Conservation (phyloP, 1,284 basidiomycete species). For the Sanguinoderma infundibulare region DNA sequence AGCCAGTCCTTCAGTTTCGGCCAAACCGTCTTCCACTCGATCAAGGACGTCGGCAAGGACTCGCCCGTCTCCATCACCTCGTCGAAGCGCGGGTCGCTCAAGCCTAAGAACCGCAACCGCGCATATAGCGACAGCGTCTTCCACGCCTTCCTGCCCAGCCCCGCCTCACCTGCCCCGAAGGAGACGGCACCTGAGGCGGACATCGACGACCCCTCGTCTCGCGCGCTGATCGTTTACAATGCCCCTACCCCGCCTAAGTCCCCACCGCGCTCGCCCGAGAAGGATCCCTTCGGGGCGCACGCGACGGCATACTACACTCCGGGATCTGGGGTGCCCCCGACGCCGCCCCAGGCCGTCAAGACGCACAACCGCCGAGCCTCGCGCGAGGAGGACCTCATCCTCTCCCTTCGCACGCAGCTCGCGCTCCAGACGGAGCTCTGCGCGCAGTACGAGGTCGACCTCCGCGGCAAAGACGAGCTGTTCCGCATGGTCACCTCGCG, state of each 20-base stretch:
- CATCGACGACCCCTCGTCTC: slow-evolving; percentile 58
- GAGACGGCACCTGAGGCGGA: slow-evolving; percentile 53
- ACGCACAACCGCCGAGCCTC: slow-evolving; percentile 63
- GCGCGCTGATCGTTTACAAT: slow-evolving; percentile 51
- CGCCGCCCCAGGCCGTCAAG: slow-evolving; percentile 52
- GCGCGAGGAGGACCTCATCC: slow-evolving; percentile 70
- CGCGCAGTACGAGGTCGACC: slow-evolving; percentile 73
- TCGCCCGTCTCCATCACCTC: slow-evolving; percentile 24
- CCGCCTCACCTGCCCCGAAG: slow-evolving; percentile 17
- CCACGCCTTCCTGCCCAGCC: slow-evolving; percentile 47
- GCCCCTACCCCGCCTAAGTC: slow-evolving; percentile 21
- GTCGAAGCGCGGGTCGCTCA: slow-evolving; percentile 34
- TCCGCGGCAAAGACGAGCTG: slow-evolving; percentile 70
- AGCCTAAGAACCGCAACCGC: slow-evolving; percentile 46
- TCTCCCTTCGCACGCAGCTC: slow-evolving; percentile 72
- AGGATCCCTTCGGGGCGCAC: slow-evolving; percentile 73
- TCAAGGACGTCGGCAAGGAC: slow-evolving; percentile 19
- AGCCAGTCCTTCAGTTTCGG: slow-evolving; percentile 68
- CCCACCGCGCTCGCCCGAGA: slow-evolving; percentile 39
- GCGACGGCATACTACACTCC: slow-evolving; percentile 79
- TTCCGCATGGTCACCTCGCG: slow-evolving; percentile 62
- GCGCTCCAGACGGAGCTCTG: slow-evolving; percentile 71
- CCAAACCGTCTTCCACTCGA: slow-evolving; percentile 56
- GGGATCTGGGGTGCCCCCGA: slow-evolving; percentile 68
- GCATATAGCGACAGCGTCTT: slow-evolving; percentile 67